Evolutionary conservation across 768 basidiomycete genomes (phyloP).

Genomic region (Termitomyces sp.): DNA sequence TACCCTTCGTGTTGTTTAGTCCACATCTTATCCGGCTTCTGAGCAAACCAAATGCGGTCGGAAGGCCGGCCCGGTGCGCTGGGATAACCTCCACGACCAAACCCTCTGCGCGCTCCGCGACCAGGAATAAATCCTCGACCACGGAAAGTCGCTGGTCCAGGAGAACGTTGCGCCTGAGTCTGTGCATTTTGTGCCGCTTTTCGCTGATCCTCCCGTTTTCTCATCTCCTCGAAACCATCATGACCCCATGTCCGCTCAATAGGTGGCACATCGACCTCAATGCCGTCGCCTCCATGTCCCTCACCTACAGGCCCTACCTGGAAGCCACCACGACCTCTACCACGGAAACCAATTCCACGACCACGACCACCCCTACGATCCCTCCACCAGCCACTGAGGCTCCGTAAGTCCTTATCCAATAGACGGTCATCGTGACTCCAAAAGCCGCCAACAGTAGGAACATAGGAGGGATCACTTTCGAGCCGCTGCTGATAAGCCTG

Average conservation of each 20-base stretch:
- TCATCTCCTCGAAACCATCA: constrained; percentile 88
- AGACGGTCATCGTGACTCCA: constrained; percentile 95
- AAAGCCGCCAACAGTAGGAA: constrained; percentile 88
- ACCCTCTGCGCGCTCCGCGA: constrained; percentile 47
- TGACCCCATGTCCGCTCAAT: constrained; percentile 78
- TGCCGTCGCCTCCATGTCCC: constrained; percentile 9
- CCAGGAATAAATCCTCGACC: constrained; percentile 40
- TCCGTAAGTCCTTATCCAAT: constrained; percentile 76
- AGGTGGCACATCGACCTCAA: constrained; percentile 39
- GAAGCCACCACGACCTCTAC: constrained; percentile 56
- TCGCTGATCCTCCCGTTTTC: constrained; percentile 63
- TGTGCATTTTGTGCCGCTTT: constrained; percentile 29
- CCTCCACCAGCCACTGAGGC: constrained; percentile 86
- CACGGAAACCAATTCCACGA: constrained; percentile 58
- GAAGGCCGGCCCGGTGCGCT: constrained; percentile 28
- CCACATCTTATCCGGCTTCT: constrained; percentile 81
- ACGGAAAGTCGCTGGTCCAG: constrained; percentile 36
- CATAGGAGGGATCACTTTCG: constrained; percentile 82
- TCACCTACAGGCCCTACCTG: constrained; percentile 15
- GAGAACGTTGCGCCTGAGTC: constrained; percentile 24
- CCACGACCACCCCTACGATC: constrained; percentile 73
- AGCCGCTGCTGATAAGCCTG: constrained; percentile 85
- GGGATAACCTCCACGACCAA: constrained; percentile 37
- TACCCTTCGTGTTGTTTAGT: constrained; percentile 80
- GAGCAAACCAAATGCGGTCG: constrained; percentile 61